phyloP scores from a whole-genome alignment of 805 yeast species.

The Hanseniaspora guilliermondii region DNA sequence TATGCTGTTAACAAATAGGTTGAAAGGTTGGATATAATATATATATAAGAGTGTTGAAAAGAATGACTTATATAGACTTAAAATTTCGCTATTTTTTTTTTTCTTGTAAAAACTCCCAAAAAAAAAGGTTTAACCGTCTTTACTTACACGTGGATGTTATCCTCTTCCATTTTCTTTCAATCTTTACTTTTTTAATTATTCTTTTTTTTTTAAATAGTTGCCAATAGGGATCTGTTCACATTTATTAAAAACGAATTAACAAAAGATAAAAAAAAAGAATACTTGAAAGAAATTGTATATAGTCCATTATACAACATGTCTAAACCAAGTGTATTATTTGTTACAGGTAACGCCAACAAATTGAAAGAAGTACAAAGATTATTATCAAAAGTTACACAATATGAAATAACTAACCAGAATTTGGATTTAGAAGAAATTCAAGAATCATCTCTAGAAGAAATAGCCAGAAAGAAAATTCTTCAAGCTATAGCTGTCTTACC shows the following conservation, averaged over 20 bases:
- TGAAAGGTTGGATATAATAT: background rate
- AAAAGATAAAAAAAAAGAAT: too few relatives aligned
- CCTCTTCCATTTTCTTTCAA: too few relatives aligned
- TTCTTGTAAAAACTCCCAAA: background rate
- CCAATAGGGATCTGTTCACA: too few relatives aligned
- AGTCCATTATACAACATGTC: background rate
- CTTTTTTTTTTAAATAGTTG: too few relatives aligned
- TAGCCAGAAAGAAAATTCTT: conserved; percentile 64
- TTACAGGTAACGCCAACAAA: conserved; percentile 83
- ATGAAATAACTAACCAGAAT: conserved; percentile 43
- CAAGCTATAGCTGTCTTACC: conserved; percentile 51
- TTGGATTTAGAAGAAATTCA: conserved; percentile 85
- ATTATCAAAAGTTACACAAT: conserved; percentile 28
- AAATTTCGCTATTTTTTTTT: too few relatives aligned
- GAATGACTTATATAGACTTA: background rate
- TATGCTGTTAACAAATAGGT: conserved; percentile 33
- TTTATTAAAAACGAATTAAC: too few relatives aligned
- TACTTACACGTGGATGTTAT: too few relatives aligned
- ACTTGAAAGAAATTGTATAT: background rate
- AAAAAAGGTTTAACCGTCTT: too few relatives aligned
- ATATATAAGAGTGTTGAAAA: background rate
- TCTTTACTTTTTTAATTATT: too few relatives aligned
- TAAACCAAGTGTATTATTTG: conserved; percentile 43
- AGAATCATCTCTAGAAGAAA: conserved; percentile 66
- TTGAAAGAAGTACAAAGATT: conserved; percentile 73